phyloP scores from a whole-genome alignment of 2,329 filamentous ascomycete species.

The Teratosphaeria epicoccoides region DNA sequence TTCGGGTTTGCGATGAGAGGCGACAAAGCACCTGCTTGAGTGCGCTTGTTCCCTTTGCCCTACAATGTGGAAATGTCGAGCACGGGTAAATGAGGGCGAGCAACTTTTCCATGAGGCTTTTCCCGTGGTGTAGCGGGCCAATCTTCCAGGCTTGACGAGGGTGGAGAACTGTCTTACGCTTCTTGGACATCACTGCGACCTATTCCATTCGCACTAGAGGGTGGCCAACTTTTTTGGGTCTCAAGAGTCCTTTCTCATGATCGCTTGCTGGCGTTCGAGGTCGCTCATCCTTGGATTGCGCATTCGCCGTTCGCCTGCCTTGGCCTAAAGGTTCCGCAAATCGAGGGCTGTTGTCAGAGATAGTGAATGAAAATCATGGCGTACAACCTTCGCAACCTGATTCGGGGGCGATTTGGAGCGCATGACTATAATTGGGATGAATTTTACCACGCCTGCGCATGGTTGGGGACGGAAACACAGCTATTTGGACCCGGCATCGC shows the following conservation, averaged over 20 bases:
- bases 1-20: slow-evolving; percentile 65
- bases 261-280: not conserved
- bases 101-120: not conserved
- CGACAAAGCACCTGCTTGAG: slow-evolving; percentile 33
- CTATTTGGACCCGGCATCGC: too few relatives aligned
- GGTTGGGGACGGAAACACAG: too few relatives aligned
- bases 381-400: too few relatives aligned
- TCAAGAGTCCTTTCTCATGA: not conserved
- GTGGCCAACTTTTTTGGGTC: not conserved
- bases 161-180: not conserved
- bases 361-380: too few relatives aligned
- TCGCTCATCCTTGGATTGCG: too few relatives aligned
- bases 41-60: not conserved
- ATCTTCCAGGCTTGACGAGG: not conserved
- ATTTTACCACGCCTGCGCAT: too few relatives aligned
- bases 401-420: too few relatives aligned
- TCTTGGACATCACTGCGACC: not conserved
- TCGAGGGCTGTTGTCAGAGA: too few relatives aligned
- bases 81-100: not conserved
- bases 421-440: too few relatives aligned
- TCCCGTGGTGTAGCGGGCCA: not conserved
- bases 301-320: not conserved
- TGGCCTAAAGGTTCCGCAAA: too few relatives aligned
- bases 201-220: not conserved
- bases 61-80: not conserved